A percentile compares a stretch with the other conserved stretches of the same genome.
Conservation (phyloP, 805 yeast genomes). For the Candida insectalens region DNA sequence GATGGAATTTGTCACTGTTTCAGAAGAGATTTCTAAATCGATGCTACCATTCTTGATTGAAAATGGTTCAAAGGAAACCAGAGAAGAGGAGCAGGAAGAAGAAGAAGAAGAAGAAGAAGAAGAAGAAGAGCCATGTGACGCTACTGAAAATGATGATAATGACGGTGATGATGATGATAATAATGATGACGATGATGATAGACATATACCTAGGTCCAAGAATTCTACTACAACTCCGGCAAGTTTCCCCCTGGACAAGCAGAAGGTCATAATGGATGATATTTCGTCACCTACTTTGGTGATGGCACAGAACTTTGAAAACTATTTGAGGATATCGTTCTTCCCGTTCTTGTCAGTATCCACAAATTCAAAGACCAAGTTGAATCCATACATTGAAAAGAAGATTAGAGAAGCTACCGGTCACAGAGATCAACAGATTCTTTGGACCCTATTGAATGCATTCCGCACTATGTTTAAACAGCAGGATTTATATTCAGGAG, state of each 20-base stretch:
- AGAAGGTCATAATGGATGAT: conserved; percentile 22
- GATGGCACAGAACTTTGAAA: conserved; percentile 30
- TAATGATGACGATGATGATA: neutral
- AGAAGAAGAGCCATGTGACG: neutral
- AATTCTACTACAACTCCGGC: conserved; percentile 12
- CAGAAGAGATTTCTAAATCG: conserved; percentile 12
- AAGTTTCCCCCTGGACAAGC: conserved; percentile 24
- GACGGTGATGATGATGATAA: neutral
- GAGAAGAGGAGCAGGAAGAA: neutral
- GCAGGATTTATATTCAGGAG: conserved; percentile 35
- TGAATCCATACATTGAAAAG: conserved; percentile 17
- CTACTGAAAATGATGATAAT: neutral
- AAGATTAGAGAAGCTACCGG: conserved; percentile 11
- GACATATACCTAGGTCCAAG: neutral
- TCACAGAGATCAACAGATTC: conserved; percentile 30
- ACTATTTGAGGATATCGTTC: conserved; percentile 24
- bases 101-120: neutral
- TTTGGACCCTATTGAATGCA: conserved; percentile 46
- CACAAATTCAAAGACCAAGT: conserved; percentile 4
- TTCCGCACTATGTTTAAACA: conserved; percentile 38
- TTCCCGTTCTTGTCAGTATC: conserved; percentile 11
- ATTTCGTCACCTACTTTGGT: conserved; percentile 26
- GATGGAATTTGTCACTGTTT: conserved; percentile 1
- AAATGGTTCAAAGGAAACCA: neutral
- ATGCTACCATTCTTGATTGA: conserved; percentile 7